Percentiles rank a stretch among this genome's conserved stretches.
Evolutionary conservation across 2,329 filamentous ascomycete genomes (phyloP).

Genomic region (Penicillium sp.): DNA sequence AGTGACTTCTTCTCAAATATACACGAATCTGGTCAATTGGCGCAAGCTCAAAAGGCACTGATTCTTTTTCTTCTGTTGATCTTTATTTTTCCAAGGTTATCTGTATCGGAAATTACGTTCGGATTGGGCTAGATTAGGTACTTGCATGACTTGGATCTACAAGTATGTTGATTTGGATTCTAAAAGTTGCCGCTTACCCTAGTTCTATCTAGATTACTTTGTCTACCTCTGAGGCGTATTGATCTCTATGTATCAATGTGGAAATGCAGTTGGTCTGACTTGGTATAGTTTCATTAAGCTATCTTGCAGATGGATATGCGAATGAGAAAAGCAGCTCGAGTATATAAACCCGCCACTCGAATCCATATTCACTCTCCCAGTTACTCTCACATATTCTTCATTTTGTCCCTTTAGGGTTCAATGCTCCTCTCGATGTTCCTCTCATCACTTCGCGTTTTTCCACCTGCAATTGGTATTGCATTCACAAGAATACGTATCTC

Average conservation of each 20-base stretch:
- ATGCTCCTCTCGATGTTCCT: no score
- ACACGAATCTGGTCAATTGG: conserved; percentile 20
- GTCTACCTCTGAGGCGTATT: not conserved
- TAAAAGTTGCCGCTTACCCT: not conserved
- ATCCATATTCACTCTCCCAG: not conserved
- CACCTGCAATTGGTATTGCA: not conserved
- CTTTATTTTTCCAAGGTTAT: not conserved
- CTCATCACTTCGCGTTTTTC: not conserved
- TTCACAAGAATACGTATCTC: not conserved
- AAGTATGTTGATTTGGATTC: not conserved
- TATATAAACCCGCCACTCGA: not conserved
- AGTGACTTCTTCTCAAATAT: conserved; percentile 27
- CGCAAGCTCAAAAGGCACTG: conserved; percentile 22
- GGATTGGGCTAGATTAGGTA: not conserved
- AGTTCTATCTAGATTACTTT: no score
- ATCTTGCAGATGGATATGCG: not conserved
- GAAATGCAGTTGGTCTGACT: not conserved
- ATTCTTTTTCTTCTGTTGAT: conserved; percentile 11
- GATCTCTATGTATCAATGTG: not conserved
- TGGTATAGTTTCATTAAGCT: conserved; percentile 1
- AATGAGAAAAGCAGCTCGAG: not conserved
- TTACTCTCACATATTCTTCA: not conserved
- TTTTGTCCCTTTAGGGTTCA: not conserved
- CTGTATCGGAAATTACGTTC: not conserved
- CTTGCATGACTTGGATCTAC: not conserved